phyloP scores from a whole-genome alignment of 2,329 filamentous ascomycete genomes.

The Diaporthe citrichinensis region DNA sequence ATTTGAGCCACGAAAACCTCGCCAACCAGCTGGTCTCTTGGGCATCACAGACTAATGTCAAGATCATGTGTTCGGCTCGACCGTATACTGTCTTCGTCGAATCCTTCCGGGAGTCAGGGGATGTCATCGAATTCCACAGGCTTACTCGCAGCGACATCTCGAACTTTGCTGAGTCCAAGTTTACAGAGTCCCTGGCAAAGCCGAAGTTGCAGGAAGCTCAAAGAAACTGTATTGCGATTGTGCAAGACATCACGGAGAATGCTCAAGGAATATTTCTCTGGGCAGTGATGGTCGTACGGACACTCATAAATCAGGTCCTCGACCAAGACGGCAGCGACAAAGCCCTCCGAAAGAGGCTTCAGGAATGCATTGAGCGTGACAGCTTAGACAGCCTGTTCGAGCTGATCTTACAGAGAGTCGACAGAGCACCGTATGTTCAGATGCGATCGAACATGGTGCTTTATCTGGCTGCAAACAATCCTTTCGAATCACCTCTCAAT shows the following conservation, averaged over 20 bases:
- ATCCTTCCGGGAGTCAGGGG: background rate
- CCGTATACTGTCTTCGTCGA: slow-evolving; percentile 27
- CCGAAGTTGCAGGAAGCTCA: background rate
- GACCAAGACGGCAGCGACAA: slow-evolving; percentile 6
- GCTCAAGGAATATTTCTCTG: slow-evolving; percentile 24
- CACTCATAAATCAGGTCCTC: slow-evolving; percentile 1
- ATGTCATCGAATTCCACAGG: background rate
- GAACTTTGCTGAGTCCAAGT: slow-evolving; percentile 1
- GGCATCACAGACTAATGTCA: slow-evolving; percentile 1
- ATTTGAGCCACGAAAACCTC: slow-evolving; percentile 14
- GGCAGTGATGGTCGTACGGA: slow-evolving; percentile 9
- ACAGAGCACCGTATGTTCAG: background rate
- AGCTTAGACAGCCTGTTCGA: slow-evolving; percentile 12
- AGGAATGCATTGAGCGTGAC: slow-evolving; percentile 17
- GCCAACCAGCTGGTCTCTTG: slow-evolving; percentile 10
- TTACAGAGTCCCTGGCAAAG: background rate
- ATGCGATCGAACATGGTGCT: slow-evolving; percentile 18
- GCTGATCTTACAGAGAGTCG: slow-evolving; percentile 14
- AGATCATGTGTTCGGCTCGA: slow-evolving; percentile 19
- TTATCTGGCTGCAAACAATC: slow-evolving; percentile 5
- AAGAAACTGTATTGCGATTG: background rate
- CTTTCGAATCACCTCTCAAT: slow-evolving; percentile 13
- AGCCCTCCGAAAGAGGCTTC: background rate
- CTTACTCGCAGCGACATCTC: slow-evolving; percentile 13
- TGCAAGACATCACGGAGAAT: slow-evolving; percentile 15